These are phyloP conservation scores for Fraxinus quadrangulata DNA, from an alignment of 257 asterid genomes.

Conservation along the genomic window DNA sequence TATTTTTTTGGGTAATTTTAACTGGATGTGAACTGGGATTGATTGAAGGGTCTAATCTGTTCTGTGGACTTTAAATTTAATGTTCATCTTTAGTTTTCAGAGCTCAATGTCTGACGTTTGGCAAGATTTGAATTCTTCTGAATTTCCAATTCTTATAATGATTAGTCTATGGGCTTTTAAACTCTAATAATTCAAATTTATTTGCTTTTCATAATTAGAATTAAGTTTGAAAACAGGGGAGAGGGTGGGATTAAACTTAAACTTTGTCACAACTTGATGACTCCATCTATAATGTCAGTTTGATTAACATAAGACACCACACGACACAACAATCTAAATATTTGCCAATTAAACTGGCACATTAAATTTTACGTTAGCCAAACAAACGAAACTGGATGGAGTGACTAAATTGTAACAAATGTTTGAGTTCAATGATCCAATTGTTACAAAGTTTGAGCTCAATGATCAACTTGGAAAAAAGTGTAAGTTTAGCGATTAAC, in stretches of 20 bases:
- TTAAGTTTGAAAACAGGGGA: not conserved
- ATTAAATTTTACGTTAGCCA: not conserved
- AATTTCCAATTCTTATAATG: not conserved
- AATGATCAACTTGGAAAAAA: not conserved
- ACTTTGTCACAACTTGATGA: not conserved
- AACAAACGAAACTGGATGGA: no score
- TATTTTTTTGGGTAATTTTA: not conserved
- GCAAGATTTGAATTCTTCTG: not conserved
- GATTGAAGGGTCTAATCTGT: not conserved
- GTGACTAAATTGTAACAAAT: not conserved
- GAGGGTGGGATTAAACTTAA: not conserved
- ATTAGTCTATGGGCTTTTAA: not conserved
- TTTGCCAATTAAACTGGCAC: no score
- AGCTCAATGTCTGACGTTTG: not conserved
- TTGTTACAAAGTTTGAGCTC: not conserved
- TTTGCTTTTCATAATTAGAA: not conserved
- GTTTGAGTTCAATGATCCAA: no score
- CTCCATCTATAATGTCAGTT: not conserved
- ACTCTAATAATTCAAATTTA: not conserved
- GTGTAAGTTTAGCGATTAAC: not conserved
- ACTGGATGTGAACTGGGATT: slow-evolving; percentile 1
- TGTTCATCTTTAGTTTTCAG: no score
- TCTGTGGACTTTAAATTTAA: no score
- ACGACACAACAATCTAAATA: not conserved
- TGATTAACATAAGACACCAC: not conserved